phyloP scores from a whole-genome alignment of 805 yeast species.

The Myxozyma udenii region DNA sequence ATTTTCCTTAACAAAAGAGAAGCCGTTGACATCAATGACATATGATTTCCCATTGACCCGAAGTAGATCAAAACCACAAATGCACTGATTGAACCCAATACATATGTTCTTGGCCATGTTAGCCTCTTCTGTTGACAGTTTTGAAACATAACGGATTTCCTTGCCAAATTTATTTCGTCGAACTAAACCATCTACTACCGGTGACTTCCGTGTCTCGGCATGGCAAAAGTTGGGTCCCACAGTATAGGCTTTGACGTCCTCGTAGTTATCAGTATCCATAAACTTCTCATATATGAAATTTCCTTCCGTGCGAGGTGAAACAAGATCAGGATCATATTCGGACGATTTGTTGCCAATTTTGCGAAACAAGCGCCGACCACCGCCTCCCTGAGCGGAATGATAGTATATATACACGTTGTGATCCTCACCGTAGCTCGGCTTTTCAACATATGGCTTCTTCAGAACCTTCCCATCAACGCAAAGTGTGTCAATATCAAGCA shows the following conservation, averaged over 20 bases:
- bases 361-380: slow-evolving; percentile 90
- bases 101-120: slow-evolving; percentile 77
- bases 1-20: slow-evolving; percentile 94
- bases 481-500: slow-evolving; percentile 83
- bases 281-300: slow-evolving; percentile 89
- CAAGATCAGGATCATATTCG: slow-evolving; percentile 82
- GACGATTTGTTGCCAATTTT: slow-evolving; percentile 96
- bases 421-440: slow-evolving; percentile 98
- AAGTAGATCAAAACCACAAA: slow-evolving; percentile 93
- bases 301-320: slow-evolving; percentile 78
- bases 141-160: slow-evolving; percentile 87
- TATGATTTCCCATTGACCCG: slow-evolving; percentile 84
- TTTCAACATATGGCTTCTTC: slow-evolving; percentile 92
- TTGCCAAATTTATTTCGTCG: slow-evolving; percentile 96
- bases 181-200: slow-evolving; percentile 99
- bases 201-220: slow-evolving; percentile 97
- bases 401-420: slow-evolving; percentile 94
- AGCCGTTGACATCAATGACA: slow-evolving; percentile 97
- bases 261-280: slow-evolving; percentile 97
- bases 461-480: slow-evolving; percentile 64
- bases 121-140: slow-evolving; percentile 69
- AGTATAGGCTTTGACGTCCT: slow-evolving; percentile 97
- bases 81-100: slow-evolving; percentile 78
- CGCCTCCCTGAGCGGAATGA: slow-evolving; percentile 87
- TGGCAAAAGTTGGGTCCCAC: slow-evolving; percentile 90